Evolutionary conservation across 176 grass and related monocot genomes (phyloP).

Genomic region (Avena eriantha): DNA sequence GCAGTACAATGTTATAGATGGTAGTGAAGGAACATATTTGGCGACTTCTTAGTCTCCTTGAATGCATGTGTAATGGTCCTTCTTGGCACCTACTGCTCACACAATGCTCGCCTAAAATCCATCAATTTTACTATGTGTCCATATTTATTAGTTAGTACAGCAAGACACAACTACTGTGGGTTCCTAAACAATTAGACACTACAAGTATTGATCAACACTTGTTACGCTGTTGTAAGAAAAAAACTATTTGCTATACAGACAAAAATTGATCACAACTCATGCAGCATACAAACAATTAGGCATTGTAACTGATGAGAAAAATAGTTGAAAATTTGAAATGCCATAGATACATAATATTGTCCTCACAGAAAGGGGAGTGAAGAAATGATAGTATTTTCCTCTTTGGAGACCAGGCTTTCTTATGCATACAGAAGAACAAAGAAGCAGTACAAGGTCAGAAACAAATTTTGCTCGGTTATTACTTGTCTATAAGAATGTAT

Average conservation of each 20-base stretch:
- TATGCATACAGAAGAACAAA: not conserved
- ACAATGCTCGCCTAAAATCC: conserved; percentile 36
- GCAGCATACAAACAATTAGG: not conserved
- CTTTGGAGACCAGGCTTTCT: not conserved
- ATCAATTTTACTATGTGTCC: conserved; percentile 45
- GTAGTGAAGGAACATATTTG: conserved; percentile 12
- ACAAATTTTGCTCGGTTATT: not conserved
- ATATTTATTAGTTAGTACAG: conserved; percentile 45
- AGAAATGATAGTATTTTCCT: not conserved
- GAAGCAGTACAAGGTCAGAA: not conserved
- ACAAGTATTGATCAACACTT: not conserved
- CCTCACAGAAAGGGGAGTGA: too few species aligned
- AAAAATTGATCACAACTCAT: not conserved
- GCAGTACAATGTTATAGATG: not conserved
- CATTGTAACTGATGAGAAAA: not conserved
- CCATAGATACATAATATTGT: too few species aligned
- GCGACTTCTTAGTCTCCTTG: not conserved
- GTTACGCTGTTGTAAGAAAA: not conserved
- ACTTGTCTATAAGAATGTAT: not conserved
- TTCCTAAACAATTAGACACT: conserved; percentile 46
- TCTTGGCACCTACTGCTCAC: conserved; percentile 30
- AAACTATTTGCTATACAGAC: too few species aligned
- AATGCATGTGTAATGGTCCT: conserved; percentile 40
- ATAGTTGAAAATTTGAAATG: too few species aligned
- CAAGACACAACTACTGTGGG: conserved; percentile 28